phyloP scores from a whole-genome alignment of 257 asterid genomes.

The Capsicum pubescens region DNA sequence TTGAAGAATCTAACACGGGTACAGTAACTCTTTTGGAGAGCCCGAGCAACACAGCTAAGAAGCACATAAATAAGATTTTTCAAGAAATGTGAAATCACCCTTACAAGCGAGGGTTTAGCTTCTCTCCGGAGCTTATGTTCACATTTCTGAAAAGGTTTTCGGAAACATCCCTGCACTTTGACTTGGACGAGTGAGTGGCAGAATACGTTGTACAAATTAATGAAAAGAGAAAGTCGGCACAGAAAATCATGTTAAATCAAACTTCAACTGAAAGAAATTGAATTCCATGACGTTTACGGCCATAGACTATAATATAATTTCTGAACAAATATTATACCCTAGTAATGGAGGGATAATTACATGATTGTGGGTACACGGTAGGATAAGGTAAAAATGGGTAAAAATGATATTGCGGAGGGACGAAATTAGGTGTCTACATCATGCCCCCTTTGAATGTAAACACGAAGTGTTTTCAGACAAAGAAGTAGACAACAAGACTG shows the following conservation, averaged over 20 bases:
- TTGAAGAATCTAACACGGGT: no score
- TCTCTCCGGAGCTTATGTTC: not conserved
- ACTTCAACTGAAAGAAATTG: not conserved
- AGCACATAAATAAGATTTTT: not conserved
- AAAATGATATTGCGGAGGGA: no score
- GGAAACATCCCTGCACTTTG: conserved; percentile 38
- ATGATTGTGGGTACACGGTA: no score
- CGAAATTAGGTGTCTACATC: no score
- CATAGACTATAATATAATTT: no score
- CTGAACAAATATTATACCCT: not conserved
- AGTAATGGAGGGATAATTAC: no score
- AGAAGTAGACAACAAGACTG: no score
- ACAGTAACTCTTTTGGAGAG: no score
- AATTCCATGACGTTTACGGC: not conserved
- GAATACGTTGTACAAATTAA: not conserved
- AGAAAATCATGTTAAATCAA: not conserved
- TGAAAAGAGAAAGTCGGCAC: not conserved
- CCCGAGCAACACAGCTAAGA: not conserved
- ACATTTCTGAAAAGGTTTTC: conserved; percentile 29
- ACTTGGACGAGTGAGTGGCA: not conserved
- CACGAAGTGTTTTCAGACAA: no score
- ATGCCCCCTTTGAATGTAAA: no score
- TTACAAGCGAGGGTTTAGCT: not conserved
- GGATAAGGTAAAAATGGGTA: no score
- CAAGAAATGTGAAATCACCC: not conserved